Conservation (phyloP, 2,329 filamentous ascomycete genomes). For the Penicillium sp. region DNA sequence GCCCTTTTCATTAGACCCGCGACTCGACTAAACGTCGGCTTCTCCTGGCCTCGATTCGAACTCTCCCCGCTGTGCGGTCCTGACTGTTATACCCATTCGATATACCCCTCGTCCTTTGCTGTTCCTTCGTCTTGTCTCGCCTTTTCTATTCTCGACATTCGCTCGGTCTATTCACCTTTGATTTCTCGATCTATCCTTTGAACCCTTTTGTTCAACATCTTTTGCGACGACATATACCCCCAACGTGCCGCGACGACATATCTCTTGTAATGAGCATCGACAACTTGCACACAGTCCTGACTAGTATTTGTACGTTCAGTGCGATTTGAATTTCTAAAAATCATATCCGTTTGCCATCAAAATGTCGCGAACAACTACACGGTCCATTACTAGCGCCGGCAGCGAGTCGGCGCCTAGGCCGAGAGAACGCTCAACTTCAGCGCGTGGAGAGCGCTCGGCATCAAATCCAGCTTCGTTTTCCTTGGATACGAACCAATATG, state of each 20-base stretch:
- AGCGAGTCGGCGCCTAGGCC: slow-evolving; percentile 27
- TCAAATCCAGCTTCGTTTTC: slow-evolving; percentile 25
- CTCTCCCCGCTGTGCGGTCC: slow-evolving; percentile 23
- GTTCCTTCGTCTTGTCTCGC: slow-evolving; percentile 13
- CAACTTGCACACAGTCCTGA: slow-evolving; percentile 1
- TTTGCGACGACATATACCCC: slow-evolving; percentile 27
- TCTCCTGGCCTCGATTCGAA: slow-evolving; percentile 28
- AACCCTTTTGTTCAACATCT: neutral
- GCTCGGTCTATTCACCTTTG: slow-evolving; percentile 15
- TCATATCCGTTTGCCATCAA: neutral
- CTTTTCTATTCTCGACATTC: slow-evolving; percentile 27
- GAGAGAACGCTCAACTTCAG: slow-evolving; percentile 20
- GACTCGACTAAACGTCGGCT: slow-evolving; percentile 25
- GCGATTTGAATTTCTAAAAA: neutral
- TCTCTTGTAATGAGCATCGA: slow-evolving; percentile 30
- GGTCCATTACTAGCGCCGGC: slow-evolving; percentile 30
- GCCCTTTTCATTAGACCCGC: slow-evolving; percentile 21
- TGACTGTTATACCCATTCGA: slow-evolving; percentile 8
- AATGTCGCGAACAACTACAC: slow-evolving; percentile 25
- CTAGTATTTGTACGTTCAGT: neutral
- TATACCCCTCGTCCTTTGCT: slow-evolving; percentile 4
- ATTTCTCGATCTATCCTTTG: neutral
- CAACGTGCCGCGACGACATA: slow-evolving; percentile 24
- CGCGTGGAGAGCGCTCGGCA: slow-evolving; percentile 25
- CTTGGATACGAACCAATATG: slow-evolving; percentile 28